Percentiles rank a stretch among this genome's conserved stretches.
Evolutionary conservation across 2,329 filamentous ascomycete genomes (phyloP).

Genomic region (Fusarium verticillioides): DNA sequence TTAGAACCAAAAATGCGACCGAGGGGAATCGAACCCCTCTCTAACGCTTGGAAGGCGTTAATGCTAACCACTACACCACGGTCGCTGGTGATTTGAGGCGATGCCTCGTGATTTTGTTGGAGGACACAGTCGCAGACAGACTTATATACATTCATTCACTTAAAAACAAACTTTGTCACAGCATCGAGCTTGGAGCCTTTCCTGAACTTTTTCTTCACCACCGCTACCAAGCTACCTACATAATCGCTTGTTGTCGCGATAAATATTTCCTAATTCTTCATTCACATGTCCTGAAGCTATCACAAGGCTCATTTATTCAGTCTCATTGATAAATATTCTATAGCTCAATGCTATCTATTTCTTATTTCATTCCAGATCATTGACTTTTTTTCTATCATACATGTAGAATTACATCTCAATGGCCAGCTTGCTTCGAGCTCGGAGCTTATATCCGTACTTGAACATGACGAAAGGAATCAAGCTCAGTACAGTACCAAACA

Average conservation of each 20-base stretch:
- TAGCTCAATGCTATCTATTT: background rate
- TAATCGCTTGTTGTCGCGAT: background rate
- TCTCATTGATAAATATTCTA: background rate
- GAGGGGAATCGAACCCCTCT: constrained; percentile 34
- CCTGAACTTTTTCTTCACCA: background rate
- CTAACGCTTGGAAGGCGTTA: constrained; percentile 35
- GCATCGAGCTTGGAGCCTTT: background rate
- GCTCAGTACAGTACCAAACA: constrained; percentile 32
- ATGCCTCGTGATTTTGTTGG: background rate
- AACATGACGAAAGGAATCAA: constrained; percentile 40
- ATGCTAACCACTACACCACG: constrained; percentile 35
- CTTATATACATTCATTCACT: background rate
- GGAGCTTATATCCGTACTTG: constrained; percentile 32
- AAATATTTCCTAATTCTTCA: rapidly evolving
- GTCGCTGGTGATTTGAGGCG: constrained; percentile 2
- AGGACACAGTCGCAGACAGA: rapidly evolving
- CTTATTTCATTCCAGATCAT: background rate
- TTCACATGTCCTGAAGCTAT: background rate
- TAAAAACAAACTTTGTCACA: background rate
- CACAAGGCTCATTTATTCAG: background rate
- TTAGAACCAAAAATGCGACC: constrained; percentile 12
- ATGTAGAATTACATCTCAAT: constrained; percentile 23
- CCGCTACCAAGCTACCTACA: background rate
- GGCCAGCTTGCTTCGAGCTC: constrained; percentile 38
- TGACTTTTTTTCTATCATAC: background rate